These are phyloP conservation scores for Camellia oleifera DNA, from an alignment of 179 eudicot species.

Conservation along the genomic window DNA sequence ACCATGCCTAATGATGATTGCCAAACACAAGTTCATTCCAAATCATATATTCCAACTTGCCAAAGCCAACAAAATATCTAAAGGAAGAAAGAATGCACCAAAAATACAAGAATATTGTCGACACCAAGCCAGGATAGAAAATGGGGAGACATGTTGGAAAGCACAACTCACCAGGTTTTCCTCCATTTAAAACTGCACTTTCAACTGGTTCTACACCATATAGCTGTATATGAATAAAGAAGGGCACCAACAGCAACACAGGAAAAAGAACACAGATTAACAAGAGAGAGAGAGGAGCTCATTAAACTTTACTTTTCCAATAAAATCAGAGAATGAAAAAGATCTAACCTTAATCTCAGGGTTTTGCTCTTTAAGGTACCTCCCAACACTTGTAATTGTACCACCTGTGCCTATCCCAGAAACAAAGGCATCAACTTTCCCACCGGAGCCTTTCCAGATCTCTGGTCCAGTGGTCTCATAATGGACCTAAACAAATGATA, in stretches of 20 bases:
- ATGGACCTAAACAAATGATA: conserved; percentile 51
- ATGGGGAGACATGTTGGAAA: neutral
- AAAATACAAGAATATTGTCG: neutral
- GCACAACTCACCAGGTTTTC: conserved; percentile 50
- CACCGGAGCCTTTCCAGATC: conserved; percentile 78
- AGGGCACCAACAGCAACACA: neutral
- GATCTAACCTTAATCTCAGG: conserved; percentile 67
- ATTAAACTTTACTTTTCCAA: neutral
- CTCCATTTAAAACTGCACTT: conserved; percentile 64
- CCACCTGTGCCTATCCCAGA: conserved; percentile 96
- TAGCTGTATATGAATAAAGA: conserved; percentile 29
- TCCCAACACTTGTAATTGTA: conserved; percentile 63
- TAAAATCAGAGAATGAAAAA: neutral
- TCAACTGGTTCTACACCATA: conserved; percentile 67
- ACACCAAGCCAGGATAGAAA: neutral
- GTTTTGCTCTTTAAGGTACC: conserved; percentile 55
- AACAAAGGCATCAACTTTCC: conserved; percentile 79
- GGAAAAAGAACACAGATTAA: neutral
- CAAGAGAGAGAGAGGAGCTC: too few species aligned
- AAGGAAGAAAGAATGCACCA: neutral
- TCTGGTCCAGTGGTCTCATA: conserved; percentile 90
- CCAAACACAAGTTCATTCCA: neutral
- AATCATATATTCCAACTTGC: neutral
- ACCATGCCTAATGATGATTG: neutral
- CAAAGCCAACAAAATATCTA: neutral